These are phyloP conservation scores for Carex parvula DNA, from an alignment of 176 grass and related monocot genomes.

Conservation along the genomic window DNA sequence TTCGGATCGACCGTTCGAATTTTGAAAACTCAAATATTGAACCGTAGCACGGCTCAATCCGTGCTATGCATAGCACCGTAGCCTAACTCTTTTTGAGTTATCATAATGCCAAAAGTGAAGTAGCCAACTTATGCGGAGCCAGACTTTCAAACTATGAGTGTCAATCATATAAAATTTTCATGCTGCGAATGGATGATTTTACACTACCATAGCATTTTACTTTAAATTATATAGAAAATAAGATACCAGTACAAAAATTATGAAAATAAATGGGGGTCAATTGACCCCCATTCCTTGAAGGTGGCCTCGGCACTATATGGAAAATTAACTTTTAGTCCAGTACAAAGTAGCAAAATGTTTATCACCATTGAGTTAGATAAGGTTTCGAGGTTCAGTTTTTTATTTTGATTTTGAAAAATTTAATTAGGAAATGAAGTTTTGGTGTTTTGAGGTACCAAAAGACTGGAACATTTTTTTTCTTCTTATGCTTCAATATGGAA, in stretches of 20 bases:
- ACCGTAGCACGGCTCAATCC: no score
- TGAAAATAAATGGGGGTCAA: no score
- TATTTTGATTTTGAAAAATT: background rate
- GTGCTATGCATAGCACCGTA: no score
- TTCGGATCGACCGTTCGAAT: no score
- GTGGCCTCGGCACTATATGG: background rate
- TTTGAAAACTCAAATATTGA: no score
- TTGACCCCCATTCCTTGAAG: no score
- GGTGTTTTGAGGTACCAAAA: background rate
- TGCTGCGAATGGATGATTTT: no score
- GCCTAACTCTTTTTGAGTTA: background rate
- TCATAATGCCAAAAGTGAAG: background rate
- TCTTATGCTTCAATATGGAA: background rate
- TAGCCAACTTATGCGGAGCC: background rate
- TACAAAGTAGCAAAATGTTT: background rate
- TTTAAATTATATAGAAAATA: no score
- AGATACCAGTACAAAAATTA: no score
- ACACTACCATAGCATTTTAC: no score
- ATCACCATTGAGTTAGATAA: background rate
- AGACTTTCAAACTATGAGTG: no score
- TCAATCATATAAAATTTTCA: no score
- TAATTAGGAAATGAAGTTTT: background rate
- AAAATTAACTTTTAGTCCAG: background rate
- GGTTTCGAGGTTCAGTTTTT: background rate
- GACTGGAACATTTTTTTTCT: background rate